Base-by-base conservation (phyloP, 371 early-diverging fungal species). In the Dichotomocladium elegans region DNA sequence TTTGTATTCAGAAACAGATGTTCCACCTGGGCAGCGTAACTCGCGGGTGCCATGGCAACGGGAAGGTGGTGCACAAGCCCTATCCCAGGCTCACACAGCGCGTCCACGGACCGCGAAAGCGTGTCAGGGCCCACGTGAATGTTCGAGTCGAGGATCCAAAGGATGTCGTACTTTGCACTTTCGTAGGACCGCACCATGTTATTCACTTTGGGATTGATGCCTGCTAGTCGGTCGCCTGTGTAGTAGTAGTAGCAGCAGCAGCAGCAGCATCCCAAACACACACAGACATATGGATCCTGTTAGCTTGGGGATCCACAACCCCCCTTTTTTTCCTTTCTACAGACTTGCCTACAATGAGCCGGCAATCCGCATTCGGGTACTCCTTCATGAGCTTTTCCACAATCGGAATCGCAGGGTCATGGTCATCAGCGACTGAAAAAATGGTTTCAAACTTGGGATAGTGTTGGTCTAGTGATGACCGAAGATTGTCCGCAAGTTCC, bases 91-190 rank as follows among this genome's bases (percentile, higher is more conserved):
- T 79, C 58, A 49, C 64, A 54, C 42, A 90, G 66, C 57, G 83
- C 66, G 46, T 82, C 86, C 7, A 96, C 89, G 0, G 95, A 89
- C 14, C 93, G 80, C 10, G 83, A 81, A 47, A 96, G 76, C 1
- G 88, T 85, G 21, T 89, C 86, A 17, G 78, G 74, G 37, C 89
- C 83, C 4, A 91, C 84, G 51, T 74, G 82, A 1, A 96, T 87
- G 70, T 96, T 96, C 10, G 90, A 89, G 60, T 98, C 98, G 21
- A 89, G 76, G 41, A 96, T 86, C 98, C 98, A 98, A 12, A 98
- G 62, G 53, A 95, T 85, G 58, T 95, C 93, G 67, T 93, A 78
- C 57, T 88, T 84, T 4, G 93, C 89, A 3, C 69, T 60, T 33
- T 82, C 72, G 63, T 92, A 96, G 2, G 91, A 87, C 52, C 82